Percentiles rank a stretch among this genome's conserved stretches.
Evolutionary conservation across 306 rosid species (phyloP).

Genomic region (Rosa rugosa): DNA sequence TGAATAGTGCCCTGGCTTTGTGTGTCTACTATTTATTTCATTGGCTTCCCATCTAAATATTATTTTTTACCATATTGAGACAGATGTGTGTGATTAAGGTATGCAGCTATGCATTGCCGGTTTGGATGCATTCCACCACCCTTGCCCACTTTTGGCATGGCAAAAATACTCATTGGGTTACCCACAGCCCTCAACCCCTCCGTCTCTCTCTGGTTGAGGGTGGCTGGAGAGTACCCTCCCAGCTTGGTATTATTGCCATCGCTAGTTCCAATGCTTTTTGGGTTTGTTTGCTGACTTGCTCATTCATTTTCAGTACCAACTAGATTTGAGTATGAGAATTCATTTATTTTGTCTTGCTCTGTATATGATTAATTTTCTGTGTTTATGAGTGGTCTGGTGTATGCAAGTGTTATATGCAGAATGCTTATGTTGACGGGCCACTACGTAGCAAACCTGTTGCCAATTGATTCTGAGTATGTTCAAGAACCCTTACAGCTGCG

Average conservation of each 20-base stretch:
- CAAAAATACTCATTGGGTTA: neutral
- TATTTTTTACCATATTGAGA: no score
- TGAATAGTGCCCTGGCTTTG: neutral
- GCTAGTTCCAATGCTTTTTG: neutral
- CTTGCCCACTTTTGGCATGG: neutral
- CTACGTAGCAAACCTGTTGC: neutral
- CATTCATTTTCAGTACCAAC: neutral
- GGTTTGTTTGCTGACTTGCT: neutral
- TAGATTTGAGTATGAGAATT: no score
- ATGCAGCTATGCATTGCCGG: neutral
- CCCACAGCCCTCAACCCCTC: neutral
- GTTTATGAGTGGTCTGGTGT: neutral
- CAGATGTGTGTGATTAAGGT: neutral
- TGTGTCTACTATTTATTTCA: neutral
- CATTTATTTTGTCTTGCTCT: no score
- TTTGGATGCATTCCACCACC: neutral
- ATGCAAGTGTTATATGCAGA: neutral
- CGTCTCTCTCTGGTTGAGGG: neutral
- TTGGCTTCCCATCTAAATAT: neutral
- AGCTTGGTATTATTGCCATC: no score
- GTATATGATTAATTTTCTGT: neutral
- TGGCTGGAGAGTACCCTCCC: no score
- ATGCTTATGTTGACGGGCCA: neutral
- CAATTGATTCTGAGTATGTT: no score
- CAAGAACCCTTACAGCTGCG: no score